Evolutionary conservation across 345 rosid genomes (phyloP).

Genomic region (Eutrema japonicum): DNA sequence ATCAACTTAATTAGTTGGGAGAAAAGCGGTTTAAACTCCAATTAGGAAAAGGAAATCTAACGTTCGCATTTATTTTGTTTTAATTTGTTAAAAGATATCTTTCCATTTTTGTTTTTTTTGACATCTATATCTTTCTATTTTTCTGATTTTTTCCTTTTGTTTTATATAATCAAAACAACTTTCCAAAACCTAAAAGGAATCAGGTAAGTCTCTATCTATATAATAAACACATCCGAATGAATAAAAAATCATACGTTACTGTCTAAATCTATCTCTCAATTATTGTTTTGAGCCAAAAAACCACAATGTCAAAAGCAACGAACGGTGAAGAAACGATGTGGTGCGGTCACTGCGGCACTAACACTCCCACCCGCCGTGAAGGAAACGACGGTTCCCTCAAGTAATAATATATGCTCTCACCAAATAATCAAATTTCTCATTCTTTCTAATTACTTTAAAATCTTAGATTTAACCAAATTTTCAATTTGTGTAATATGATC

Average conservation of each 20-base stretch:
- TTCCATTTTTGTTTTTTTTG: neutral
- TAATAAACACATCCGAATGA: neutral
- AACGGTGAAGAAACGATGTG: slow-evolving; percentile 29
- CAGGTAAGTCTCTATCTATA: neutral
- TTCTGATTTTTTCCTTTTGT: neutral
- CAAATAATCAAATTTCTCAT: neutral
- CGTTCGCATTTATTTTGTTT: neutral
- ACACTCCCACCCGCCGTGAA: slow-evolving; percentile 28
- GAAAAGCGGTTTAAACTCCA: too few relatives aligned
- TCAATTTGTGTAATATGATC: neutral
- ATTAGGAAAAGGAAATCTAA: neutral
- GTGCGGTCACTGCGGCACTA: slow-evolving; percentile 39
- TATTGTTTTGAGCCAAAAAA: neutral
- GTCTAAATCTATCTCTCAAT: neutral
- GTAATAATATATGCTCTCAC: slow-evolving; percentile 18
- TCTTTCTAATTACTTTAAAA: neutral
- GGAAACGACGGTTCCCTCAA: slow-evolving; percentile 22
- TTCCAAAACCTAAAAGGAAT: slow-evolving; percentile 6
- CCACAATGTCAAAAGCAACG: slow-evolving; percentile 15
- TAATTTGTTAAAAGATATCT: neutral
- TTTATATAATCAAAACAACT: neutral
- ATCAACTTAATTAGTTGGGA: too few relatives aligned
- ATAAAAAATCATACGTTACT: neutral
- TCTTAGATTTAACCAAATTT: neutral
- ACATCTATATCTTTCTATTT: neutral